Conservation (phyloP, 352 stramenopile genomes). For the Phytophthora idaei region DNA sequence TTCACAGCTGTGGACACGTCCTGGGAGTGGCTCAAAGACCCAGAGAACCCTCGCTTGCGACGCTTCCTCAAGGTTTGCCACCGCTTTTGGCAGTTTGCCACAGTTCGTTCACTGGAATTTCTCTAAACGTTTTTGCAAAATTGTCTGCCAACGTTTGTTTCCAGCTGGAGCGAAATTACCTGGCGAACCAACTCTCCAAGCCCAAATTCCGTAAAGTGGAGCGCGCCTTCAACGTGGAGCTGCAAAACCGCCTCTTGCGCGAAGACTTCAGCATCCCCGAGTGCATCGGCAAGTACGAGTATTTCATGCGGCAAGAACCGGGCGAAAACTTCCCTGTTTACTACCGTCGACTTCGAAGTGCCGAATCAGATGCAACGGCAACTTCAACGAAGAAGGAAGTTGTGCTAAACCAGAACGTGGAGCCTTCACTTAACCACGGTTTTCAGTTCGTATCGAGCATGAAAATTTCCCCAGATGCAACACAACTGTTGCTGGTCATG, state of each 20-base stretch:
- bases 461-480: conserved; percentile 78
- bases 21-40: conserved; percentile 64
- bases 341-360: conserved; percentile 53
- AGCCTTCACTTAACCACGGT: conserved; percentile 53
- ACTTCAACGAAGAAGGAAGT: conserved; percentile 47
- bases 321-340: conserved; percentile 83
- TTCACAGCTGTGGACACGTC: conserved; percentile 23
- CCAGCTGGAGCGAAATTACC: conserved; percentile 57
- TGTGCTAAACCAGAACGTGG: conserved; percentile 79
- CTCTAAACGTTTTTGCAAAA: conserved; percentile 6
- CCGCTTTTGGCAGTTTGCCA: conserved; percentile 1
- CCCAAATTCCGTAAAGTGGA: conserved; percentile 65
- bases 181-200: conserved; percentile 56
- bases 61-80: conserved; percentile 62
- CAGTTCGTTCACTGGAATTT: background rate
- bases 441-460: conserved; percentile 78
- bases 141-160: conserved; percentile 2
- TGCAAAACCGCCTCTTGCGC: conserved; percentile 65
- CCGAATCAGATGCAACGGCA: conserved; percentile 11
- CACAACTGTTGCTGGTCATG: conserved; percentile 65
- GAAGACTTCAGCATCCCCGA: conserved; percentile 76
- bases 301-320: conserved; percentile 68
- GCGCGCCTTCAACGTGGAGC: conserved; percentile 67
- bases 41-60: conserved; percentile 47
- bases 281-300: conserved; percentile 74